These are phyloP conservation scores for Psilocybe subaeruginosa DNA, from an alignment of 768 basidiomycete genomes.

Conservation along the genomic window DNA sequence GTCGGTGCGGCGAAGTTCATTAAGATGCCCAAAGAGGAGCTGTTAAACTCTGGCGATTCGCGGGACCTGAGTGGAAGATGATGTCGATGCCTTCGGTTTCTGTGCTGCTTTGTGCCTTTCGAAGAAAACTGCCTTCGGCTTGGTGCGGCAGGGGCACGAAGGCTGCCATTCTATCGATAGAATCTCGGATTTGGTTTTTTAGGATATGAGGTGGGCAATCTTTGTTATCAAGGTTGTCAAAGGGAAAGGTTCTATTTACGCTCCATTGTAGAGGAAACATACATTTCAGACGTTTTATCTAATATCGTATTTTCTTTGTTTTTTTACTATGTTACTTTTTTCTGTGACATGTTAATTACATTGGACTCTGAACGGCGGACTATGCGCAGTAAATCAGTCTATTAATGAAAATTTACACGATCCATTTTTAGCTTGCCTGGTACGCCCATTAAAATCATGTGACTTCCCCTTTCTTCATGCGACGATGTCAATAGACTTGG, in stretches of 20 bases:
- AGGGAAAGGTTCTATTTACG: neutral
- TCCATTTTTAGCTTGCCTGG: neutral
- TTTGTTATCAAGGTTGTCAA: neutral
- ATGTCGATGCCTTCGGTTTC: neutral
- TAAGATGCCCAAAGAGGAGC: neutral
- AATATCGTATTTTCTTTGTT: neutral
- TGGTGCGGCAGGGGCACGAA: neutral
- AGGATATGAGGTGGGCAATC: neutral
- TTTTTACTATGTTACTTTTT: neutral
- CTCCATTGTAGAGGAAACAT: neutral
- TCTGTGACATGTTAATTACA: neutral
- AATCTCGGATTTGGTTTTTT: neutral
- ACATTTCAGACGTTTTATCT: neutral
- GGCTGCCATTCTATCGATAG: neutral
- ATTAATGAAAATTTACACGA: neutral
- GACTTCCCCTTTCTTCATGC: slow-evolving; percentile 17
- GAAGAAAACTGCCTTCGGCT: neutral
- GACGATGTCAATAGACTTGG: slow-evolving; percentile 91
- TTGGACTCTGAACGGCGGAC: neutral
- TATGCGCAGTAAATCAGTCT: neutral
- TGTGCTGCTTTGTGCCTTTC: neutral
- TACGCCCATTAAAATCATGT: slow-evolving; percentile 11
- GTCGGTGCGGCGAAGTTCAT: neutral
- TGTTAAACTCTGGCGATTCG: neutral
- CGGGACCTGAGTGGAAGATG: neutral